These are phyloP conservation scores for Nemania abortiva DNA, from an alignment of 2,329 filamentous ascomycete genomes.

Conservation along the genomic window DNA sequence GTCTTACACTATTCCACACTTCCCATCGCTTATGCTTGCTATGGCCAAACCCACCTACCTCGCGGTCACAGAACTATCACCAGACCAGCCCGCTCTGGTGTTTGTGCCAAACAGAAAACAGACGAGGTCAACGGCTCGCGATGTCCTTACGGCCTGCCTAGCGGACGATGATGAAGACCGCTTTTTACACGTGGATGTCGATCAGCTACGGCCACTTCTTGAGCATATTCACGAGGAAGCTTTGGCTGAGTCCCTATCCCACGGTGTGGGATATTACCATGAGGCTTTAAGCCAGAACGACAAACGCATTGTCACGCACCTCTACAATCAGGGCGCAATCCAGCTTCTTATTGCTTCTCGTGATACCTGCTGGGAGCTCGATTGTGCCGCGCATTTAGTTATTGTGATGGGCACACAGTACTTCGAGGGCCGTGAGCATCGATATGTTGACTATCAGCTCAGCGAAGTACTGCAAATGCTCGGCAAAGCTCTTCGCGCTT, in stretches of 20 bases:
- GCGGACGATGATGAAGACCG: conserved; percentile 93
- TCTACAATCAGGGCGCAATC: conserved; percentile 89
- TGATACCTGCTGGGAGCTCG: conserved; percentile 96
- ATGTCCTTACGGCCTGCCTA: conserved; percentile 87
- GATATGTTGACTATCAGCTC: conserved; percentile 95
- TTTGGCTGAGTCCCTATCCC: conserved; percentile 87
- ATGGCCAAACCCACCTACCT: conserved; percentile 97
- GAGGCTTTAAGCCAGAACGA: conserved; percentile 90
- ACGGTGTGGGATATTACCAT: conserved; percentile 97
- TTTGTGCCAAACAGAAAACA: conserved; percentile 97
- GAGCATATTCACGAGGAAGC: conserved; percentile 87
- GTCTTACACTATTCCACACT: conserved; percentile 94
- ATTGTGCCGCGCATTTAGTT: conserved; percentile 88
- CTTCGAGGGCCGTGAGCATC: conserved; percentile 95
- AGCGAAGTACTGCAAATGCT: conserved; percentile 98
- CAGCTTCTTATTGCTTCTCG: conserved; percentile 82
- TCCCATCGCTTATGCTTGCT: conserved; percentile 96
- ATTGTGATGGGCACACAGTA: conserved; percentile 98
- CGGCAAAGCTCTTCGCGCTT: conserved; percentile 85
- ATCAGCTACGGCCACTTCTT: conserved; percentile 85
- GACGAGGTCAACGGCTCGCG: conserved; percentile 85
- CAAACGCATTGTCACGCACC: conserved; percentile 91
- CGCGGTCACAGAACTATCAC: conserved; percentile 87
- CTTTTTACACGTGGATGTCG: conserved; percentile 86
- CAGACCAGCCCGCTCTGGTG: conserved; percentile 88